Evolutionary conservation across 2,329 filamentous ascomycete species (phyloP), one percentile per base, ranked within the genome.

Genomic region (Microsporum audouinii): DNA sequence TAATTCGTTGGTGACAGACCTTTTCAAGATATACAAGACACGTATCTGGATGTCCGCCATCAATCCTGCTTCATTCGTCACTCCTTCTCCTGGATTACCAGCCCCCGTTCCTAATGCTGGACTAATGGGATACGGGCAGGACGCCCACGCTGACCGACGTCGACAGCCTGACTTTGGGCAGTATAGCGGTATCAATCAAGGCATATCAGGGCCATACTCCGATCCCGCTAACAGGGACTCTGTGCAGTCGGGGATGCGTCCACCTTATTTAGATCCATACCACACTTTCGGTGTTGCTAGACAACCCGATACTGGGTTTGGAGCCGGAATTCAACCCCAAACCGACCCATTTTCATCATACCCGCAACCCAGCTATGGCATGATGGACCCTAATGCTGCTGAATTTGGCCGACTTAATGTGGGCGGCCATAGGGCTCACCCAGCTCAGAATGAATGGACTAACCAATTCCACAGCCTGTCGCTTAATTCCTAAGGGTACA

Each of bases 1-100:
- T 81, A 99, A 99, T 73, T 89, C 90, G 1, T 84, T 99, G 14
- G 94, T 99, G 59, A 96, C 91, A 0, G 94, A 99, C 71, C 81
- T 99, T 10, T 99, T 97, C 82, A 97, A 97, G 76, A 92, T 97
- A 64, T 99, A 97, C 81, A 99, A 99, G 79, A 96, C 92, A 27
- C 85, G 95, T 68, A 99, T 99, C 69, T 99, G 94, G 94, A 96
- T 99, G 89, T 97, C 92, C 3, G 94, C 94, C 2, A 95, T 99
- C 74, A 99, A 99, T 72, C 94, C 94, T 5, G 94, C 92, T 3
- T 96, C 92, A 0, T 96, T 97, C 73, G 88, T 88, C 29, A 91
- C 86, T 64, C 88, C 88, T 17, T 85, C 84, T 2, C 79, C 89
- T 57, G 87, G 87, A 31, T 84, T 86, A 1, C 84, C 87, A 1